phyloP scores from a whole-genome alignment of 495 filamentous ascomycete species.

The Cairneyella variabilis region DNA sequence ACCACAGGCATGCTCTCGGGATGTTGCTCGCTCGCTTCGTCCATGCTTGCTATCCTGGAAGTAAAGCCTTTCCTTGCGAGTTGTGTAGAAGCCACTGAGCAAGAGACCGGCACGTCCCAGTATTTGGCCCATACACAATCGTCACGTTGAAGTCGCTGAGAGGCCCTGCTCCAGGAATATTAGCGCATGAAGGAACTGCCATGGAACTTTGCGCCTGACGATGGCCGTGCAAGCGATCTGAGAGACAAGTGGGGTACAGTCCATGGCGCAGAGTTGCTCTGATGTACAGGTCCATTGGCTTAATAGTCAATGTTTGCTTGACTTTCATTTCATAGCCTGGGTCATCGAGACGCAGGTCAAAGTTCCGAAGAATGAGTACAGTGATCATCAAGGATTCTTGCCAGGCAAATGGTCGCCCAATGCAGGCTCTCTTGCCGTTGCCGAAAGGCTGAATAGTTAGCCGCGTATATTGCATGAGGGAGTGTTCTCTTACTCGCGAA shows the following conservation, averaged over 20 bases:
- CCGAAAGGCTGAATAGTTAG: conserved; percentile 48
- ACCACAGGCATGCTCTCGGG: conserved; percentile 57
- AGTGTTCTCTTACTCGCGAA: conserved; percentile 43
- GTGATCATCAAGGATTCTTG: conserved; percentile 54
- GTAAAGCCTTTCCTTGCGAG: conserved; percentile 54
- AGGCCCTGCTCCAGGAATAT: too few relatives aligned
- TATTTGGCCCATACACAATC: conserved; percentile 68
- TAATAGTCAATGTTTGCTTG: conserved; percentile 70
- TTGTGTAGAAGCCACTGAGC: conserved; percentile 56
- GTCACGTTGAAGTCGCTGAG: conserved; percentile 36
- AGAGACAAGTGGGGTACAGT: conserved; percentile 51
- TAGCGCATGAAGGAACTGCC: not conserved
- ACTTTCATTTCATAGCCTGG: conserved; percentile 51
- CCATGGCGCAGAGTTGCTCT: conserved; percentile 55
- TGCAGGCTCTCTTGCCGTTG: conserved; percentile 64
- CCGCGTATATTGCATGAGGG: not conserved
- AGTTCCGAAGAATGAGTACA: conserved; percentile 55
- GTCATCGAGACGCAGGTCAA: conserved; percentile 57
- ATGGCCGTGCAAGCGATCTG: conserved; percentile 36
- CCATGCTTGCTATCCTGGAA: conserved; percentile 52
- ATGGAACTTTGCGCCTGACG: not conserved
- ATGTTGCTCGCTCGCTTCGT: conserved; percentile 56
- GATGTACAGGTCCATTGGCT: conserved; percentile 69
- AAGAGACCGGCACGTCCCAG: conserved; percentile 67
- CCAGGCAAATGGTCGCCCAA: conserved; percentile 66